These are phyloP conservation scores for Lachancea quebecensis DNA, from an alignment of 805 yeast genomes.

Conservation along the genomic window DNA sequence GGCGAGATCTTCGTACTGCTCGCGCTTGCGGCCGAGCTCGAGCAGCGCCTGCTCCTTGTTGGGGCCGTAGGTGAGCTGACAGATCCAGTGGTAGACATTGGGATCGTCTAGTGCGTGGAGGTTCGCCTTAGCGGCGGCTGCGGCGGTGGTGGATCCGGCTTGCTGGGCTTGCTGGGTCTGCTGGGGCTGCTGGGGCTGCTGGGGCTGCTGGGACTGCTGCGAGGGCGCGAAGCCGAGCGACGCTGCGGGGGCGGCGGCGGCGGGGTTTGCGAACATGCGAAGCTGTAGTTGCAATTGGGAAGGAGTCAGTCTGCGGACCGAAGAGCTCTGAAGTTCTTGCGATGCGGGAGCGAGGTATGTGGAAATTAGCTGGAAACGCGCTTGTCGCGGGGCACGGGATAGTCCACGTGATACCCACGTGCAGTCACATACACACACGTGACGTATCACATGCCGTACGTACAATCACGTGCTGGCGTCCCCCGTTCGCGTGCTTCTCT, in stretches of 20 bases:
- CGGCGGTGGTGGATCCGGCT: conserved; percentile 9
- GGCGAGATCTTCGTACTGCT: conserved; percentile 90
- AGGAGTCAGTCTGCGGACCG: too few relatives aligned
- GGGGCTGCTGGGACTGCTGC: neutral
- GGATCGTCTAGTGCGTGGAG: conserved; percentile 59
- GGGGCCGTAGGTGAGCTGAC: conserved; percentile 83
- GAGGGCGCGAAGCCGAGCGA: neutral
- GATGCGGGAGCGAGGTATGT: too few relatives aligned
- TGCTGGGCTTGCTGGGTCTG: conserved; percentile 11
- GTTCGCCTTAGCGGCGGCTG: conserved; percentile 10
- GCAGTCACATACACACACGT: too few relatives aligned
- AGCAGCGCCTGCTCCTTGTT: conserved; percentile 87
- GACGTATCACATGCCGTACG: too few relatives aligned
- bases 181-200: conserved; percentile 8
- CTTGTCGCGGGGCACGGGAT: too few relatives aligned
- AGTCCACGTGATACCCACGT: neutral
- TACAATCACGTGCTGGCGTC: too few relatives aligned
- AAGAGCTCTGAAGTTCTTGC: too few relatives aligned
- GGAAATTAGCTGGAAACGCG: too few relatives aligned
- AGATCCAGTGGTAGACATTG: conserved; percentile 83
- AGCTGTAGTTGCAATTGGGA: too few relatives aligned
- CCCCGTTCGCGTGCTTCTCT: too few relatives aligned
- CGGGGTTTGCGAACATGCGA: neutral
- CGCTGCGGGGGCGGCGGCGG: neutral
- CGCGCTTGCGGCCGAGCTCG: conserved; percentile 90